Base-by-base conservation (phyloP, 1,284 basidiomycete species). In the Malassezia globosa region DNA sequence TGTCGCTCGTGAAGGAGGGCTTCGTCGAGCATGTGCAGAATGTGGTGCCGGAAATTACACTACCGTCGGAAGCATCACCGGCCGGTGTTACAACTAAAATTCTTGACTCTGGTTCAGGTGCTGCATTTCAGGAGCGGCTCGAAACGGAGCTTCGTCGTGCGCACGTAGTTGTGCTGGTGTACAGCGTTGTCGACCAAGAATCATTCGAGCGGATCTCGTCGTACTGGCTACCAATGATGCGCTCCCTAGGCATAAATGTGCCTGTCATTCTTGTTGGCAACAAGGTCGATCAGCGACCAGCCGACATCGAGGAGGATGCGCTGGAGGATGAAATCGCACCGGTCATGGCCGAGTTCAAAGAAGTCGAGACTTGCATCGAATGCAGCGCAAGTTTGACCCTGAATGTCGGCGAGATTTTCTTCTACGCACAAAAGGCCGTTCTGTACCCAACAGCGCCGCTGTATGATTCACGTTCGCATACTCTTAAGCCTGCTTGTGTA, bases 391-490 rank as follows among this genome's bases (percentile, higher is more conserved):
- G 84, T 63, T 76, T 66, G 22, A 58, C 57, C 8, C 59, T 66
- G 83, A 97, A 97, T 74, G 84, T 97, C 42, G 90, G 88, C 25
- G 92, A 95, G 73, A 87, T 95, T n/a, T 94, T 97, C 75, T 96
- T 94, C 73, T 96, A 95, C 73, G 92, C 94, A 0, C 92, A 95
- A 74, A 96, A 95, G 72, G 94, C 94, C 5, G 94, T 97, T 22
- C 77, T 96, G 14, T 88, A 96, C 72, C 92, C 94, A 1, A 94
- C 90, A 5, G 92, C 94, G 6, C 92, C 92, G 4, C 75, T 97
- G 21, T 97, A 97, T 73, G 92, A 97, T 73, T 94, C 89, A 6
- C 77, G 89, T 67, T 86, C 94, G 65, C 92, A 96, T 74, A 58
- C 58, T 5, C 59, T 70, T 42, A 96, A 96, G 77, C 86, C 87